These are phyloP conservation scores for Salvia miltiorrhiza DNA, from an alignment of 257 asterid species.

Conservation along the genomic window DNA sequence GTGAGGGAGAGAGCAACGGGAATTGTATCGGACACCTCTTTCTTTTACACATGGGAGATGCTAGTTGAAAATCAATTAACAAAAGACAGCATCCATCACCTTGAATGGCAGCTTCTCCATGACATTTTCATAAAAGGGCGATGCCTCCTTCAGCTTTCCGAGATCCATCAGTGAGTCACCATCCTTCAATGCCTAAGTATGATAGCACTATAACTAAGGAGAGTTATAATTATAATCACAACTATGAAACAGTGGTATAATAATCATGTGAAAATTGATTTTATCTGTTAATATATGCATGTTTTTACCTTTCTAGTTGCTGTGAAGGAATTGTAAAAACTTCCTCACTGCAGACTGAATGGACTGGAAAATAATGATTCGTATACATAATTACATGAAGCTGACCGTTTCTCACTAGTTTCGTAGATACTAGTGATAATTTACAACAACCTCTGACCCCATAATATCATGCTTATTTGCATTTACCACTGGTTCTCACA, in stretches of 20 bases:
- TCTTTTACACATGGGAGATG: background rate
- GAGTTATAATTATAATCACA: slow-evolving; percentile 37
- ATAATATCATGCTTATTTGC: background rate
- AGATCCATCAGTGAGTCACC: slow-evolving; percentile 84
- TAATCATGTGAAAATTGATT: background rate
- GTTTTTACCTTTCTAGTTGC: background rate
- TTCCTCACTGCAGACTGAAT: background rate
- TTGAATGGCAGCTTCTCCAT: slow-evolving; percentile 72
- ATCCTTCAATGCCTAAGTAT: slow-evolving; percentile 70
- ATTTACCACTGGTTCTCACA: background rate
- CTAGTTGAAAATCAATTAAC: background rate
- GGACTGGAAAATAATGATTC: background rate
- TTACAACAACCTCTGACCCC: no score
- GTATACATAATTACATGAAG: no score
- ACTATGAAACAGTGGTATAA: background rate
- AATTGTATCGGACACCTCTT: background rate
- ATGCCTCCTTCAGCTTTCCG: slow-evolving; percentile 76
- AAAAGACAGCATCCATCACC: slow-evolving; percentile 35
- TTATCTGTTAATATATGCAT: background rate
- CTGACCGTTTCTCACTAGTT: no score
- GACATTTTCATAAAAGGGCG: slow-evolving; percentile 63
- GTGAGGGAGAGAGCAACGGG: no score
- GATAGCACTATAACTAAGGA: slow-evolving; percentile 67
- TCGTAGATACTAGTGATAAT: no score
- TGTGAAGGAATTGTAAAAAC: background rate